Evolutionary conservation across 2,329 filamentous ascomycete species (phyloP), one percentile per base, ranked within the genome.

Genomic region (Salinomyces thailandicus): DNA sequence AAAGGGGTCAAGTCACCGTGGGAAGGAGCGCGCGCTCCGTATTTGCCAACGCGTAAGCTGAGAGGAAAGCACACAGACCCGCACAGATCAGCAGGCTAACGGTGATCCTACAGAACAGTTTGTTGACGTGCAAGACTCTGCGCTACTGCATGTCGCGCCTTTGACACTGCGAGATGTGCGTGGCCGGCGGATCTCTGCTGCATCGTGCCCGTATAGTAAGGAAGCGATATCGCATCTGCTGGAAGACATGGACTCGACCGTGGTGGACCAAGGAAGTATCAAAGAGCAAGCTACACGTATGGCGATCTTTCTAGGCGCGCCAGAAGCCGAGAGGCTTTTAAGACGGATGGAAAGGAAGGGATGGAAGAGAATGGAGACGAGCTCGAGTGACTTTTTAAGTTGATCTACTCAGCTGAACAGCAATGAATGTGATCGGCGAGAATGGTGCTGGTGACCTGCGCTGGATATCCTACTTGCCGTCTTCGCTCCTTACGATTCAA

Each of bases 161-260:
- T 53, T 69, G 2, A 55, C 72, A 0, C 51, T 69, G 13, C 54
- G 59, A 0, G 56, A 62, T 1, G 62, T 76, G 0, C 38, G 50
- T 1, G 58, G 59, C 0, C 65, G 74, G 44, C 64, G 73, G 2
- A 48, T 77, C 4, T 71, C 74, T 45, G 71, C 58, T 1, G 69
- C 66, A 26, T 67, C 64, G 0, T 50, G 58, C 1, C 61, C 58
- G 0, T 66, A 59, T 31, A 68, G 58, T 30, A 68, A 62, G 52
- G 65, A 68, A 14, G 44, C 59, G 3, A 40, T 70, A 11, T 33
- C 68, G 5, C 44, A 41, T 1, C 49, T 60, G 4, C 47, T 63
- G 26, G 46, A 57, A 9, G 51, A 51, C 14, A 17, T 59, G 4
- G 58, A 54, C 33, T 65, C 67, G 0, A 46, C 59, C 2, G 57